Conservation (phyloP, 1,284 basidiomycete genomes). For the Sutorius eximius region DNA sequence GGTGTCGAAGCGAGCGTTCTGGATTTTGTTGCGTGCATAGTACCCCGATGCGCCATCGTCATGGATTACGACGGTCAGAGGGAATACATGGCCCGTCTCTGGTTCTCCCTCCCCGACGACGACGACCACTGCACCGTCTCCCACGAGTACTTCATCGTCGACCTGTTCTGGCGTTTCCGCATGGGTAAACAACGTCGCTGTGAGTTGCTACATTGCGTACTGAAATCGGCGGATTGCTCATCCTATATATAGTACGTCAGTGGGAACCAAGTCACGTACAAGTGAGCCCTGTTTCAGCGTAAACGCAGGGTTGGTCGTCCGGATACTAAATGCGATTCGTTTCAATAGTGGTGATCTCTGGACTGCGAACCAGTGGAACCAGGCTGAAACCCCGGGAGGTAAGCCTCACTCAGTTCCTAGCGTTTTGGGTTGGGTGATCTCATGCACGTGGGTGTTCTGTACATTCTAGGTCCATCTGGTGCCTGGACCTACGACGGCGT, state of each 20-base stretch:
- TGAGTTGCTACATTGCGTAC: too few species aligned
- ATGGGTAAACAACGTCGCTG: too few species aligned
- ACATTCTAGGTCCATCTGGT: constrained; percentile 15
- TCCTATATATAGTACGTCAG: background rate
- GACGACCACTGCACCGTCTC: background rate
- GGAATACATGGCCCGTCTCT: background rate
- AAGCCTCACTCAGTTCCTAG: background rate
- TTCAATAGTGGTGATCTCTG: constrained; percentile 15
- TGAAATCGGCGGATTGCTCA: too few species aligned
- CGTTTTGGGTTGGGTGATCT: background rate
- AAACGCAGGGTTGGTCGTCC: background rate
- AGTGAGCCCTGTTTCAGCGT: background rate
- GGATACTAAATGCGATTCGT: background rate
- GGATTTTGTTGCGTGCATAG: background rate
- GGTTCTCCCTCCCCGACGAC: background rate
- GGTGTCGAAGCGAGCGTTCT: too few species aligned
- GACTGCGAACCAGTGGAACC: constrained; percentile 27
- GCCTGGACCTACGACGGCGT: constrained; percentile 18
- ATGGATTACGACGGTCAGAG: background rate
- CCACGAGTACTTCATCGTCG: background rate
- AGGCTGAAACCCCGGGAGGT: constrained; percentile 29
- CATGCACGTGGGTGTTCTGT: background rate
- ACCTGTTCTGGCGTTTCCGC: too few species aligned
- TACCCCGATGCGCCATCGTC: background rate
- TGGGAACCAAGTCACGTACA: background rate